Base-by-base conservation (phyloP, 148 eudicot genomes). In the Dysphania ambrosioides region DNA sequence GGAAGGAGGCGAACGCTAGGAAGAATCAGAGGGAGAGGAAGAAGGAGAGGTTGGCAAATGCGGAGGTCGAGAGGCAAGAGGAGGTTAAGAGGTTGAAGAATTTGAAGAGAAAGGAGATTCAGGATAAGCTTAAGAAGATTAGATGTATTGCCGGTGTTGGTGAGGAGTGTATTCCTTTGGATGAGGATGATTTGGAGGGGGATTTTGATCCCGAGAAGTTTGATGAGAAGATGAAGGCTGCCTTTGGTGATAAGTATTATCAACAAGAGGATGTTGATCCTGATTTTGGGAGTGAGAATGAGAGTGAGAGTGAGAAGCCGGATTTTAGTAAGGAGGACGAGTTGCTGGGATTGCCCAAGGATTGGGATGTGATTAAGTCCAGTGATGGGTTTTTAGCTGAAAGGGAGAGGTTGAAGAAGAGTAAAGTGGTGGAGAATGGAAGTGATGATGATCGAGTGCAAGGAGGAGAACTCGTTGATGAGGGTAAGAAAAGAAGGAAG, bases 1-100 rank as follows among this genome's bases (percentile, higher is more conserved):
- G 99, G 88, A 95, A 90, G 94, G 90, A 82, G 84, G 80, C 84
- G 3, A 95, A 86, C 80, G 82, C 90, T 0, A 86, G 96, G 80
- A 90, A 88, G 87, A 63, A 41, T 40, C 96, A 92, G 78, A 86
- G 97, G 82, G 80, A 86, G 86, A 90, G 93, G 78, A 95, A 92
- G 87, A 88, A 90, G 80, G 97, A 92, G 88, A 92, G 99, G 76
- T 55, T 81, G 82, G 93, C 76, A 4, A 85, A 84, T 44, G 93
- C 89, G 0, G 97, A 90, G 81, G 12, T 70, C 18, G 91, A 87
- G 82, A 86, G 93, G 79, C 89, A 79, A 40, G 97, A 95, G 77
- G 99, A 95, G 85, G 80, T 95, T 81, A 95, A 95, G 85, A 85
- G 87, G 70, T 76, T 92, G 91, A 95, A 95, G 88, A 95, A 95